phyloP scores from a whole-genome alignment of 805 yeast genomes.

The Blastobotrys robertii region DNA sequence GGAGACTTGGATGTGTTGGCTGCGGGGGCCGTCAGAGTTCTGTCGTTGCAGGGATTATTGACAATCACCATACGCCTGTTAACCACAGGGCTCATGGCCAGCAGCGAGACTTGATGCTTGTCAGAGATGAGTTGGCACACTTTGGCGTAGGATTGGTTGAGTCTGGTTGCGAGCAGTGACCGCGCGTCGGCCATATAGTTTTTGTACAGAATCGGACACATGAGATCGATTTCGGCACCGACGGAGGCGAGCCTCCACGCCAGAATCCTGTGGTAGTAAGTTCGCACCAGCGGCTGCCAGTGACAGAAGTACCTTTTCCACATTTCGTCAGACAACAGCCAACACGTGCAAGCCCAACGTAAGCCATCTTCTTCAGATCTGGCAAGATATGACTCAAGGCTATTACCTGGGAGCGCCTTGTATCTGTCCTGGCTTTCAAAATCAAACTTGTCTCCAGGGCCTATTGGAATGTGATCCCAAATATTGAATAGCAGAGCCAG shows the following conservation, averaged over 20 bases:
- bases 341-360: conserved; percentile 40
- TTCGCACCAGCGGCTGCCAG: conserved; percentile 70
- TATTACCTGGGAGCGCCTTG: neutral
- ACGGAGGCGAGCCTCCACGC: conserved; percentile 50
- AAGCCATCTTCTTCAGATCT: conserved; percentile 27
- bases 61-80: conserved; percentile 20
- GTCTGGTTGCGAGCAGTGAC: conserved; percentile 14
- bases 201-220: conserved; percentile 18
- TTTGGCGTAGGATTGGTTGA: conserved; percentile 12
- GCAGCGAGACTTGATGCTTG: neutral
- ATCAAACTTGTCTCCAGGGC: neutral
- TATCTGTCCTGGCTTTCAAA: neutral
- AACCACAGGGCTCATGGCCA: conserved; percentile 21
- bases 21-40: neutral
- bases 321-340: conserved; percentile 40
- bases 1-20: neutral
- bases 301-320: conserved; percentile 60
- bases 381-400: conserved; percentile 7
- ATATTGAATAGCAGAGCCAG: conserved; percentile 59
- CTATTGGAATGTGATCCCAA: conserved; percentile 50
- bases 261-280: conserved; percentile 55
- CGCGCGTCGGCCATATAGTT: conserved; percentile 23
- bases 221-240: conserved; percentile 19
- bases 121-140: conserved; percentile 4
- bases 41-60: conserved; percentile 13